Base-by-base conservation (phyloP, 2,329 filamentous ascomycete species). In the Exophiala bonariae region DNA sequence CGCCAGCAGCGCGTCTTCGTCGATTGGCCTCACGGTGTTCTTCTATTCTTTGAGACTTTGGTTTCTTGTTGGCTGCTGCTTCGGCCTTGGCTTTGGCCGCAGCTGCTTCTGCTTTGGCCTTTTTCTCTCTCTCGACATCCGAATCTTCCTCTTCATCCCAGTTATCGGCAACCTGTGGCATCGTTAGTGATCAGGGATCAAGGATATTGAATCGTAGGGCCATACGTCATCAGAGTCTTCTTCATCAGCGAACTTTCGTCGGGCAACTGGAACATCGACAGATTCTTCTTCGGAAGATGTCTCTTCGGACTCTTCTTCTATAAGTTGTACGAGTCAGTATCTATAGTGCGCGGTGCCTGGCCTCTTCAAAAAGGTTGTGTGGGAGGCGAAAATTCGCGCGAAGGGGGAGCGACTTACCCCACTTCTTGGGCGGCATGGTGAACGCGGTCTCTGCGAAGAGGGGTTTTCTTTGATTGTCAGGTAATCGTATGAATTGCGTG, bases 61-160 rank as follows among this genome's bases (percentile, higher is more conserved):
- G 81, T 77, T 97, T 97, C 77, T 96, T 95, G 63, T 85, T 89
- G 43, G 89, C 89, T 34, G 87, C 89, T 6, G 89, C 89, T 62
- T 89, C 88, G 35, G 87, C 91, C 0, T 91, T 89, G 20, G 89
- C 90, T 72, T 95, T 95, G 49, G 87, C 89, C 71, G 95, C 95
- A 43, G 82, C 86, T 64, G 89, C 91, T 4, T 80, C 85, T 41
- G 85, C 89, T 74, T 92, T 93, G 71, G 87, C 87, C 20, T 82
- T 88, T 78, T 97, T 99, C 72, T 96, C 91, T 62, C 90, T 87
- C 76, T 99, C 93, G 61, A 85, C 92, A 63, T 99, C 93, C 53
- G 90, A 96, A 74, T 99, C 93, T 65, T 97, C 93, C 59, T 88
- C 91, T 49, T 89, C 92, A 63, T 97, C 91, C 93, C 93, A 99